Evolutionary conservation across 257 asterid genomes (phyloP), one percentile per base, ranked within the genome.

Genomic region (Solanum lignicaule): DNA sequence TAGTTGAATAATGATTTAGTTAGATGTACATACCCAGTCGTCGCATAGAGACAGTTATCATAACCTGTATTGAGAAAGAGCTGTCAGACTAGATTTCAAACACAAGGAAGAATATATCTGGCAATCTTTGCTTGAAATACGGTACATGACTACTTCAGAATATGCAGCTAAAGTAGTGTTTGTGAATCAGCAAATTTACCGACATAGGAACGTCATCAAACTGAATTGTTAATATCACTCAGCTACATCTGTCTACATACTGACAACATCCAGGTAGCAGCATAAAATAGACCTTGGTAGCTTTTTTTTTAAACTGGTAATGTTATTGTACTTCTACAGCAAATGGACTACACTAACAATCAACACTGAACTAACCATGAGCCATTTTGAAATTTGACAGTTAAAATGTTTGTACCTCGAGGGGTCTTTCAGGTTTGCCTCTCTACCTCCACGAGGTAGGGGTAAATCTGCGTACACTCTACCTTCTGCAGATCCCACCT

Each of bases 11-110:
- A 23, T 29, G 48, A 75, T 33, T 32, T 27, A 58, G 71, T 29
- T 25, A 71, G 79, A 84, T 14, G 8, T 31, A 79, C 83, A n/a
- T 93, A 95, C 98, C 99, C 98, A 3, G 91, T 72, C 15, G 94
- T 90, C 93, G 73, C 87, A 84, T 94, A 96, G 52, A 96, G 55
- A 92, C 99, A 96, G 90, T 94, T 93, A 88, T 96, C 99, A 15
- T 95, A 96, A 89, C 98, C 99, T 96, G 98, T 91, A 90, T 21
- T 81, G 41, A 16, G 32, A 46, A 48, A 29, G 16, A 46, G 41
- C 69, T 46, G 85, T 73, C 65, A 55, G 21, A 55, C 65, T 55
- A 55, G 65, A 18, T 16, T 16, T 18, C 65, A 55, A 18, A 18
- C 65, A 85, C 38, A 48, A 85, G 29, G 33, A 39, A 29, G 86